Conservation (phyloP, 345 rosid species). For the Carallia pectinifolia region DNA sequence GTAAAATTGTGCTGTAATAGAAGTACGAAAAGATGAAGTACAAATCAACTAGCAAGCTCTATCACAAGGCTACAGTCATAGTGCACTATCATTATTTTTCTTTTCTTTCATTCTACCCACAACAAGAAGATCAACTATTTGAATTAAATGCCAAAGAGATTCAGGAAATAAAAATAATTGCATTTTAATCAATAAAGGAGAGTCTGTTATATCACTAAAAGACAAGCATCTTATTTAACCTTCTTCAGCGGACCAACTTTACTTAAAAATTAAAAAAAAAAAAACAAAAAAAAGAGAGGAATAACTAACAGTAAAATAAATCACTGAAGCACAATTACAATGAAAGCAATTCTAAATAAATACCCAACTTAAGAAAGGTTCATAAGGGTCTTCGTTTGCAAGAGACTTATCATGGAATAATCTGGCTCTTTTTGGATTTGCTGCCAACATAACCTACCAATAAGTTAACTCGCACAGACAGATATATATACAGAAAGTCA, state of each 20-base stretch:
- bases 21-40: too few relatives aligned
- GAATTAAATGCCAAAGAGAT: not conserved
- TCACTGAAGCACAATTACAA: not conserved
- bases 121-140: too few relatives aligned
- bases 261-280: not conserved
- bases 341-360: constrained; percentile 7
- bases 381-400: constrained; percentile 74
- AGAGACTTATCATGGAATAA: constrained; percentile 85
- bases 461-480: constrained; percentile 18
- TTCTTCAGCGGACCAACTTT: too few relatives aligned
- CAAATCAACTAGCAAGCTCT: too few relatives aligned
- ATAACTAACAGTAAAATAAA: not conserved
- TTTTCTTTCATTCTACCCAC: not conserved
- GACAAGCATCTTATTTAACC: too few relatives aligned
- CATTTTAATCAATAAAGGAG: too few relatives aligned
- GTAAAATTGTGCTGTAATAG: too few relatives aligned
- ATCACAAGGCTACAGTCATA: not conserved
- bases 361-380: constrained; percentile 91
- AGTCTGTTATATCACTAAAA: too few relatives aligned
- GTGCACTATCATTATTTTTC: not conserved
- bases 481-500: not conserved
- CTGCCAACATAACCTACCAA: constrained; percentile 45
- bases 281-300: not conserved
- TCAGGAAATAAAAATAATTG: not conserved
- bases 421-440: constrained; percentile 83